Evolutionary conservation across 2,329 filamentous ascomycete species (phyloP).

Genomic region (Aspergillus sp.): DNA sequence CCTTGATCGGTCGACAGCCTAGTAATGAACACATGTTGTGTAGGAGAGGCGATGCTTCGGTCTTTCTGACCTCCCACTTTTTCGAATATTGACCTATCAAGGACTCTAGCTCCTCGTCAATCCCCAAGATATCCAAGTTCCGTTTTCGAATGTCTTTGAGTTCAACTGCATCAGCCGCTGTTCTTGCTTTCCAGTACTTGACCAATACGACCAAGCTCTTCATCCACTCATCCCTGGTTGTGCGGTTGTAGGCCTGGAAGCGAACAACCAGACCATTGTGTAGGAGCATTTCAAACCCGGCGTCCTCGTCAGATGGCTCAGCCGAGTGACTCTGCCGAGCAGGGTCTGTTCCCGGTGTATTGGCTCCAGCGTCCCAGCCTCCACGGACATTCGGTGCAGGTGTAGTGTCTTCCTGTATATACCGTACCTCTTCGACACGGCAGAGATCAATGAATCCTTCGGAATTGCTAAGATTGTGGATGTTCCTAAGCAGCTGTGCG

Average conservation of each 20-base stretch:
- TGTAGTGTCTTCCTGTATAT: conserved; percentile 57
- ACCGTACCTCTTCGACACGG: conserved; percentile 61
- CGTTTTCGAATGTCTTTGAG: conserved; percentile 61
- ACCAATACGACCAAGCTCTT: conserved; percentile 59
- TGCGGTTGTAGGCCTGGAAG: conserved; percentile 62
- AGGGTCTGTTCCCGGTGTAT: conserved; percentile 47
- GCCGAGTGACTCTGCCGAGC: conserved; percentile 56
- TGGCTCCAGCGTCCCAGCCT: conserved; percentile 53
- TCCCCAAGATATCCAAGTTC: conserved; percentile 64
- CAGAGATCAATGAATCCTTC: conserved; percentile 69
- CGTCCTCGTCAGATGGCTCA: conserved; percentile 58
- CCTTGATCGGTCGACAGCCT: conserved; percentile 63
- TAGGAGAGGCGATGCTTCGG: conserved; percentile 65
- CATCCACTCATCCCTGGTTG: conserved; percentile 66
- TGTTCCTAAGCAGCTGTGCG: conserved; percentile 62
- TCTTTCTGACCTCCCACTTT: conserved; percentile 70
- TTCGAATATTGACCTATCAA: conserved; percentile 67
- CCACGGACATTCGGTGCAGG: conserved; percentile 57
- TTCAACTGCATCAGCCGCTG: conserved; percentile 59
- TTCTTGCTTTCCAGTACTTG: conserved; percentile 66
- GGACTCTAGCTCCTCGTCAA: conserved; percentile 69
- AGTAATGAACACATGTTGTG: conserved; percentile 71
- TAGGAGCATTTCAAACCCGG: conserved; percentile 65
- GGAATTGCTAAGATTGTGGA: conserved; percentile 61
- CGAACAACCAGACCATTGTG: conserved; percentile 66